Evolutionary conservation across 805 yeast genomes (phyloP), one percentile per base, ranked within the genome.

Genomic region (Wickerhamiella allomyrinae): DNA sequence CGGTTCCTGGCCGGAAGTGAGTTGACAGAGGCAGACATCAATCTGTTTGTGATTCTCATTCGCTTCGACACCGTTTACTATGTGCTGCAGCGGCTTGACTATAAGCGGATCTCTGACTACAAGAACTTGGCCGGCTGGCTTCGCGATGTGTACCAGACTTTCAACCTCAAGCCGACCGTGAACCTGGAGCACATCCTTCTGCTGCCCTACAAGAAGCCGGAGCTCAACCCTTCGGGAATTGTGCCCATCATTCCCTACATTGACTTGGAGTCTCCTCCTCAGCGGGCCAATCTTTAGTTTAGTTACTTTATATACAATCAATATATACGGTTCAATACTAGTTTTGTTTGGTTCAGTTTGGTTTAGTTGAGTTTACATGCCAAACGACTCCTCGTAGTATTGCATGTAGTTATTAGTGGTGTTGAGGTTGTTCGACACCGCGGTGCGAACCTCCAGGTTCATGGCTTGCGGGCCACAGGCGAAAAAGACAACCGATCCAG

Each of bases 21-120:
- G 37, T 62, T 87, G 42, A 85, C 95, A 2, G 95, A 85, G 63
- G 93, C 89, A 2, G 97, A 89, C 60, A 67, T 89, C 43, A 69
- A 95, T 49, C 70, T 87, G 33, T 89, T 63, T 62, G 77, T 95
- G 17, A 84, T 95, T 3, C 76, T 89, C 47, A 67, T 84, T 37
- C 74, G 96, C 55, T 86, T 87, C 55, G 96, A 89, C 57, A 79
- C 91, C 0, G 93, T 84, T 14, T 85, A 84, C 56, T 87, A 79
- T 40, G 94, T 84, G 61, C 94, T 84, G 59, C 84, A 86, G 71
- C 84, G 84, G 61, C 29, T 82, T 93, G 61, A 86, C 83, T 60
- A 61, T 31, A 78, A 75, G 69, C 80, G 87, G 51, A 73, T 96
- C 56, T 60, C 53, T 39, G 81, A 84, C 49, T 89, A 73, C 59